Base-by-base conservation (phyloP, 176 grass and related monocot species). In the Bolboschoenus planiculmis region DNA sequence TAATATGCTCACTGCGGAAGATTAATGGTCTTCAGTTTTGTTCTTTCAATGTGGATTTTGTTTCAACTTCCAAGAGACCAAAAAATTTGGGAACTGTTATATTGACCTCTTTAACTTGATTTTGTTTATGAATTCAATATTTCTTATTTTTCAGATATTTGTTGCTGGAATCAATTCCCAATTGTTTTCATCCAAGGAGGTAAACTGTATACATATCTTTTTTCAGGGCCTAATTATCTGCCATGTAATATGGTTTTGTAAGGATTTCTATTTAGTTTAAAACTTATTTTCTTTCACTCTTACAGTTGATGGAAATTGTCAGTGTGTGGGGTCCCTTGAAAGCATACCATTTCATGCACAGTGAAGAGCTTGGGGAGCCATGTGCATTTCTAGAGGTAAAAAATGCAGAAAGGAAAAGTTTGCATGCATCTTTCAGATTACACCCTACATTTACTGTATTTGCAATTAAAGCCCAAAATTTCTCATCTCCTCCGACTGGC, bases 321-420 rank as follows among this genome's bases (percentile, higher is more conserved):
- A 85, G 84, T 89, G 87, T 90, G 20, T 99, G 92, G 89, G 97
- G 93, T 29, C 78, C 85, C 35, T 90, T 99, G 61, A 88, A 87
- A 86, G 87, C 91, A 9, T 99, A 89, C 44, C 86, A 21, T 56
- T 92, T 93, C 82, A 73, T 86, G 86, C 93, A 84, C 37, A 93
- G 83, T 10, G 86, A 91, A 55, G 87, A 95, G 55, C 86, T 92
- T 64, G 88, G 90, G 78, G 93, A 66, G 59, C 70, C 83, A 53
- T 95, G 91, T 83, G 97, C 88, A 83, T 99, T 95, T 92, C 81
- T 99, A 68, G 93, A 99, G 97, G 97, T 99, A 90, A 77, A 27
- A 61, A 47, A 2, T 44, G 37, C 62, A 74, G 70, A 74, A 74
- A 74, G 4, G 2, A 47, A 37, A 24, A 44, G 18, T 81, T 73